Evolutionary conservation across 2,329 filamentous ascomycete genomes (phyloP), one percentile per base, ranked within the genome.

Genomic region (Colletotrichum lupini): DNA sequence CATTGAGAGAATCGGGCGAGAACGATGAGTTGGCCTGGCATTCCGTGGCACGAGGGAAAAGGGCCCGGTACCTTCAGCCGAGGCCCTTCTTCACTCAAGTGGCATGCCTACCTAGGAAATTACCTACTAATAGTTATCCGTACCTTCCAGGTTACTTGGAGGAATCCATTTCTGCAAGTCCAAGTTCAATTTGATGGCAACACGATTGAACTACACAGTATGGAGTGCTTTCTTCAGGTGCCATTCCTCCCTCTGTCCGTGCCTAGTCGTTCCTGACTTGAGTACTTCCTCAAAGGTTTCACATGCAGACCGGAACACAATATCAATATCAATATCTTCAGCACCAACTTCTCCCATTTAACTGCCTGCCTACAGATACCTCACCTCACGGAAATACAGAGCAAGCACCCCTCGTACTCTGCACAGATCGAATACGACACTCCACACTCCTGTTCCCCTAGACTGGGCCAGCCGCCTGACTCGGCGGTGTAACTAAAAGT

Each of bases 401-500:
- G 60, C 46, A 30, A 55, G 26, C 19, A 55, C 46, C 37, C 37
- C 32, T 49, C 46, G 35, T 73, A 73, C 57, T 49, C 26, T 66
- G 67, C 67, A 73, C 60, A 37, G 57, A 49, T 56, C 61, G 22
- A 61, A 62, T 70, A 66, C 70, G 66, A 61, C 59, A 69, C 55
- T 55, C 70, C 70, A 73, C 70, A 72, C 30, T 65, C 11, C 46
- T 6, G 19, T 26, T 65, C 67, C 55, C 70, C 59, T 69, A 60
- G 30, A 65, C 32, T 16, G 42, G 66, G 46, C 60, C 46, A 32
- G 35, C 70, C 67, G 55, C 60, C 71, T 73, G 71, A 73, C 71
- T 73, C 67, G 61, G 24, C 26, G 28, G 59, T 70, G 70, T 73
- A 56, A 57, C 56, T 70, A 22, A 55, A 66, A 49, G 71, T 73